These are phyloP conservation scores for Kazachstania taianensis DNA, from an alignment of 805 yeast species.

Conservation along the genomic window DNA sequence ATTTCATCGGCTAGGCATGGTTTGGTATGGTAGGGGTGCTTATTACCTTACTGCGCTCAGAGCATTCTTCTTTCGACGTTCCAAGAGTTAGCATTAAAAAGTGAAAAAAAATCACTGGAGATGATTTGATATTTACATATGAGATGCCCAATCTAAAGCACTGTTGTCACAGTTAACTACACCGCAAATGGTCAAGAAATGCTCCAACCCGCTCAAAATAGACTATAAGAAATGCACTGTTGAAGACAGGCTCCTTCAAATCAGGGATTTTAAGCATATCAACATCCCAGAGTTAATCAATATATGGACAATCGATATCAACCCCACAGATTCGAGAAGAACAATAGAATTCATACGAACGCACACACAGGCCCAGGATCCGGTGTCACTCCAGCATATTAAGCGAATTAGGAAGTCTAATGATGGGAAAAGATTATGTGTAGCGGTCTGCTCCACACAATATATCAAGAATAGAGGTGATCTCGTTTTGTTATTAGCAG, in stretches of 20 bases:
- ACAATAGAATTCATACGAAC: constrained; percentile 22
- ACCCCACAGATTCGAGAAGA: constrained; percentile 29
- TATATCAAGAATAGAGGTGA: constrained; percentile 23
- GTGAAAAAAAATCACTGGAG: no score
- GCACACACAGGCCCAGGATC: constrained; percentile 19
- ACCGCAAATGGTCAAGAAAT: constrained; percentile 31
- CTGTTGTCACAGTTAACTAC: no score
- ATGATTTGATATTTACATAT: no score
- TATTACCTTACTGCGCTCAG: no score
- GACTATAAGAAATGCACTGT: constrained; percentile 39
- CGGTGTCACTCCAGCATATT: constrained; percentile 29
- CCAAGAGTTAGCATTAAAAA: no score
- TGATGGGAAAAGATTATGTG: constrained; percentile 10
- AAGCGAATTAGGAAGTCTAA: constrained; percentile 43
- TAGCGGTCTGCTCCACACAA: constrained; percentile 39
- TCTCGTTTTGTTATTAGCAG: constrained; percentile 16
- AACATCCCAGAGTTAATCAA: constrained; percentile 23
- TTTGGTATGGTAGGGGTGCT: no score
- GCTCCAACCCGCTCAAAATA: constrained; percentile 29
- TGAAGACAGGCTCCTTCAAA: constrained; percentile 37
- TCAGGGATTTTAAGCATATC: constrained; percentile 22
- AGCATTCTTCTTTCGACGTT: no score
- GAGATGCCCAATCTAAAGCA: neutral
- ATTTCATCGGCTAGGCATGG: neutral
- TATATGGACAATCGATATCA: constrained; percentile 42